Evolutionary conservation across 495 filamentous ascomycete species (phyloP).

Genomic region (Clohesyomyces aquaticus): DNA sequence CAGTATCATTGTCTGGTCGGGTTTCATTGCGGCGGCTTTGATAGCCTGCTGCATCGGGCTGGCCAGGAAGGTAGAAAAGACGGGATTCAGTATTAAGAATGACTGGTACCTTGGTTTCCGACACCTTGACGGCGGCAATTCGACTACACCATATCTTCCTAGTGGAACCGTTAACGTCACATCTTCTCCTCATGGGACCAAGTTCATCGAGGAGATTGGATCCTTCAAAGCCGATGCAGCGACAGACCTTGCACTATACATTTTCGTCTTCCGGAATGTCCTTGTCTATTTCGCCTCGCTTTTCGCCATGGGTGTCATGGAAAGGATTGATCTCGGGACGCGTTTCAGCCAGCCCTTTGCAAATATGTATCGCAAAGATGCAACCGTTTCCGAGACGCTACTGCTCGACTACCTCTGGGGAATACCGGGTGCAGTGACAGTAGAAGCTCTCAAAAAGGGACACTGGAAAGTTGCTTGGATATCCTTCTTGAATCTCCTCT

Average conservation of each 20-base stretch:
- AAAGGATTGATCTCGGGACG: background rate
- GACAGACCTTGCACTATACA: background rate
- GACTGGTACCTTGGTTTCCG: background rate
- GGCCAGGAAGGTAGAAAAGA: background rate
- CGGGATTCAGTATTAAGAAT: background rate
- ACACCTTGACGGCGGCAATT: background rate
- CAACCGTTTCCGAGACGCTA: background rate
- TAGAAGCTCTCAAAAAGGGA: background rate
- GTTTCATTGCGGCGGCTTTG: background rate
- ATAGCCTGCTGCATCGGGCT: background rate
- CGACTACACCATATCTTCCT: background rate
- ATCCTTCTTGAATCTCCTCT: background rate
- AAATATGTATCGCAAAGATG: background rate
- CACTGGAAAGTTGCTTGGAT: constrained; percentile 3
- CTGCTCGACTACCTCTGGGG: background rate
- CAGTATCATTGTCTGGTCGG: background rate
- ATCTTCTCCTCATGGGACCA: background rate
- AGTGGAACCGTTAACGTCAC: background rate
- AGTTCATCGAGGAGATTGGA: background rate
- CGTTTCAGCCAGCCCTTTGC: constrained; percentile 4
- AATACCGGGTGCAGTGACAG: background rate
- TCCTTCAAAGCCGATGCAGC: background rate
- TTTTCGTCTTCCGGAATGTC: background rate
- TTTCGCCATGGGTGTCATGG: background rate
- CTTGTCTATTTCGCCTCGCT: background rate